These are phyloP conservation scores for Arthrobotrys conoides DNA, from an alignment of 2,329 filamentous ascomycete genomes.

Conservation along the genomic window DNA sequence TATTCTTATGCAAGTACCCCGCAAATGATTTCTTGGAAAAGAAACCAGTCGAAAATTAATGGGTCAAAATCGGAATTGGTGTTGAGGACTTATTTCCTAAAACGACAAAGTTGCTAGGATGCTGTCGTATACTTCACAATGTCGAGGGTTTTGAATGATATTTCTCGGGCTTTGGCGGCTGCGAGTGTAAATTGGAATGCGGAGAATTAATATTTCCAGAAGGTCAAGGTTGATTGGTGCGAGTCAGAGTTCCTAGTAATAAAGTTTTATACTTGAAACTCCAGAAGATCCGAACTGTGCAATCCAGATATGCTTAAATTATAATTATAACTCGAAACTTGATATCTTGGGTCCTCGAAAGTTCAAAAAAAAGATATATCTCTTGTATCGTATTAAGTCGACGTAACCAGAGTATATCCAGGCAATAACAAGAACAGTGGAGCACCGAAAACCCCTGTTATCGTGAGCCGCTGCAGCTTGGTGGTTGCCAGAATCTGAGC, in stretches of 20 bases:
- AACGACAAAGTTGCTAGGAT: slow-evolving; percentile 35
- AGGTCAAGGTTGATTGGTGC: slow-evolving; percentile 11
- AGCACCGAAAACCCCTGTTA: slow-evolving; percentile 25
- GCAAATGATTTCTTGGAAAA: slow-evolving; percentile 25
- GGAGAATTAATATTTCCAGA: slow-evolving; percentile 39
- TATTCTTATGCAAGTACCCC: slow-evolving; percentile 43
- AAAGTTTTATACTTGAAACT: slow-evolving; percentile 22
- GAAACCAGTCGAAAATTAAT: slow-evolving; percentile 21
- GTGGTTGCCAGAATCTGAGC: slow-evolving; percentile 44
- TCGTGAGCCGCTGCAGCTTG: slow-evolving; percentile 43
- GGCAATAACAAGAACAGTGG: slow-evolving; percentile 8
- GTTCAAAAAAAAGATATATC: slow-evolving; percentile 9
- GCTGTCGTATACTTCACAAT: slow-evolving; percentile 33
- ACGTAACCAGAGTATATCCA: slow-evolving; percentile 20
- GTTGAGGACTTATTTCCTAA: slow-evolving; percentile 44
- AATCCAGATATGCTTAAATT: slow-evolving; percentile 53
- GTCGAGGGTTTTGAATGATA: slow-evolving; percentile 13
- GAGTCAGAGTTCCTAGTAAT: slow-evolving; percentile 9
- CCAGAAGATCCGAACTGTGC: slow-evolving; percentile 28
- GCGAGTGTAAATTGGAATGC: slow-evolving; percentile 24
- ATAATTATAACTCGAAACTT: neutral
- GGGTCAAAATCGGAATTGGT: slow-evolving; percentile 20
- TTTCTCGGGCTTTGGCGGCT: slow-evolving; percentile 35
- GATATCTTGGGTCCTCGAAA: slow-evolving; percentile 30
- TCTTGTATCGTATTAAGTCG: slow-evolving; percentile 25